Conservation (phyloP, 208 protist genomes). For the Borovskyia barvae region DNA sequence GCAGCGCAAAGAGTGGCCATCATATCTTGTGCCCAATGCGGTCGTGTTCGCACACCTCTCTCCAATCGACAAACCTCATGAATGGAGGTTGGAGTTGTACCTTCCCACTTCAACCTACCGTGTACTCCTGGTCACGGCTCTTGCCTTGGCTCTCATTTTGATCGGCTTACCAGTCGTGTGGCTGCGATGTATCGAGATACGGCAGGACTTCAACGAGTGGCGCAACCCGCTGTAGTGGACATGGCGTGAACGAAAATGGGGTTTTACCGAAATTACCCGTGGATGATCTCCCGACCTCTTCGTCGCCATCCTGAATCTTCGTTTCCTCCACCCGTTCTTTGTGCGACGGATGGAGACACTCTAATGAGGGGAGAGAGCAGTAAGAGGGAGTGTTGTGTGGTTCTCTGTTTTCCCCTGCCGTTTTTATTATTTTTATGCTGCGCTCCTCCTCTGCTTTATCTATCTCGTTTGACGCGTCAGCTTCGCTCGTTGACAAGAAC, state of each 20-base stretch:
- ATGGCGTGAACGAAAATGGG: too few relatives aligned
- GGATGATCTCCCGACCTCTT: too few relatives aligned
- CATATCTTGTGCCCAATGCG: constrained; percentile 67
- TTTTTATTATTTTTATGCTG: too few relatives aligned
- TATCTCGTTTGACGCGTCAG: too few relatives aligned
- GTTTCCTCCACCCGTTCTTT: too few relatives aligned
- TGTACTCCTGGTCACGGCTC: constrained; percentile 34
- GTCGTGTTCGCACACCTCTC: constrained; percentile 47
- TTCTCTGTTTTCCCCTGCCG: not conserved
- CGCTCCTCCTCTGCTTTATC: too few relatives aligned
- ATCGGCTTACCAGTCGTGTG: constrained; percentile 61
- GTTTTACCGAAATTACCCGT: too few relatives aligned
- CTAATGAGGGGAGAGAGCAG: too few relatives aligned
- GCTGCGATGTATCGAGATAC: constrained; percentile 51
- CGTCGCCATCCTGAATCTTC: too few relatives aligned
- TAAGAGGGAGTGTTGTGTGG: too few relatives aligned
- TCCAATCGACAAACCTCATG: constrained; percentile 20
- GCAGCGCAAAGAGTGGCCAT: constrained; percentile 38
- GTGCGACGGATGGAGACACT: too few relatives aligned
- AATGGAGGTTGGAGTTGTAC: constrained; percentile 63
- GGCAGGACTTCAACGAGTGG: constrained; percentile 53
- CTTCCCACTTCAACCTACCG: constrained; percentile 49
- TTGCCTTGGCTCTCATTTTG: constrained; percentile 30
- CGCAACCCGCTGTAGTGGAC: constrained; percentile 23
- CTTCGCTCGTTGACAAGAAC: too few relatives aligned